phyloP scores from a whole-genome alignment of 2,329 filamentous ascomycete genomes.

The Xenosphaeropsis pyriputrescens region DNA sequence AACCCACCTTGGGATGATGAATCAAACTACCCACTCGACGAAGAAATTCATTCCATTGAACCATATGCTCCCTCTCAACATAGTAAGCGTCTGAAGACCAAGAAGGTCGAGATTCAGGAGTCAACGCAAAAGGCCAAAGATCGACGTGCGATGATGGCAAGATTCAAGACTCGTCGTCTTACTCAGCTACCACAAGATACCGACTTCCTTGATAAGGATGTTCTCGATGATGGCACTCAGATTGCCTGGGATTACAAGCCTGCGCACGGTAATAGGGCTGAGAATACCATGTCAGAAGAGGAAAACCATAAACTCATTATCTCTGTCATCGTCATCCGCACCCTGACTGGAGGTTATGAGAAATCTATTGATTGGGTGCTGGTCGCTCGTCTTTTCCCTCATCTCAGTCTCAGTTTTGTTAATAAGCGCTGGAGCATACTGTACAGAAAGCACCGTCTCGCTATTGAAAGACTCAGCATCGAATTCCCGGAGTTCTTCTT shows the following conservation, averaged over 20 bases:
- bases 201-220: neutral
- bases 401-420: slow-evolving; percentile 32
- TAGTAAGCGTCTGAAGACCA: neutral
- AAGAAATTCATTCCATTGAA: slow-evolving; percentile 18
- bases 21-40: slow-evolving; percentile 20
- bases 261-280: slow-evolving; percentile 3
- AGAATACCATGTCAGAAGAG: slow-evolving; percentile 19
- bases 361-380: slow-evolving; percentile 46
- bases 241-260: neutral
- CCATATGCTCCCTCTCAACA: neutral
- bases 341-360: slow-evolving; percentile 44
- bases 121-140: neutral
- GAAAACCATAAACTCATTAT: slow-evolving; percentile 35
- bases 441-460: slow-evolving; percentile 33
- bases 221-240: neutral
- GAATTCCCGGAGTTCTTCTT: slow-evolving; percentile 54
- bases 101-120: neutral
- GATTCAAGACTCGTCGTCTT: slow-evolving; percentile 8
- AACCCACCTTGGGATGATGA: neutral
- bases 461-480: slow-evolving; percentile 39
- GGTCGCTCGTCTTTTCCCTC: slow-evolving; percentile 38
- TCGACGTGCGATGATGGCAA: slow-evolving; percentile 1
- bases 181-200: slow-evolving; percentile 5
- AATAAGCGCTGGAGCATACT: slow-evolving; percentile 38
- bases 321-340: slow-evolving; percentile 41